Evolutionary conservation across 1,284 basidiomycete genomes (phyloP).

Genomic region (Rhodotorula mucilaginosa): DNA sequence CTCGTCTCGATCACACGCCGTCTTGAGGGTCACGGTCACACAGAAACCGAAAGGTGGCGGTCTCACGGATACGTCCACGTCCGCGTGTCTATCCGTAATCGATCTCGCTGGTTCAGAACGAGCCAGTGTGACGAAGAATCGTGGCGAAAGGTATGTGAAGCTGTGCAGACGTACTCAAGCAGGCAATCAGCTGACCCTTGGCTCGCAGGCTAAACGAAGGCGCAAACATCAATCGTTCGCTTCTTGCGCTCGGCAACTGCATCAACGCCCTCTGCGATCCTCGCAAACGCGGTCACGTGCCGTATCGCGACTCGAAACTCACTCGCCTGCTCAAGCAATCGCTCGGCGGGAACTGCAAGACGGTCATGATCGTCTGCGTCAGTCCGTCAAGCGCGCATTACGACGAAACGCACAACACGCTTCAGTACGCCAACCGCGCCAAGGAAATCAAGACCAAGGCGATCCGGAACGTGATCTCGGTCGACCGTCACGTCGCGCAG

Average conservation of each 20-base stretch:
- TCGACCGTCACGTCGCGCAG: constrained; percentile 85
- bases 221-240: constrained; percentile 95
- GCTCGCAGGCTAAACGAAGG: constrained; percentile 74
- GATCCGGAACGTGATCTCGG: constrained; percentile 87
- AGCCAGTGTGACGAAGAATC: constrained; percentile 88
- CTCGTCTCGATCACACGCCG: constrained; percentile 92
- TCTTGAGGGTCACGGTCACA: constrained; percentile 86
- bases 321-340: constrained; percentile 94
- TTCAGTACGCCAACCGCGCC: constrained; percentile 90
- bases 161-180: not conserved
- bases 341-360: constrained; percentile 94
- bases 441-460: constrained; percentile 93
- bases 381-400: constrained; percentile 91
- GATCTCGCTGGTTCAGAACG: constrained; percentile 94
- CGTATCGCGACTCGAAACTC: constrained; percentile 94
- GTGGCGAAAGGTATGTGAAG: constrained; percentile 68
- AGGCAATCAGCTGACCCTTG: not conserved
- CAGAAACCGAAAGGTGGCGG: constrained; percentile 61
- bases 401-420: constrained; percentile 95
- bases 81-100: constrained; percentile 90
- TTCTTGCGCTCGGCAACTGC: constrained; percentile 90
- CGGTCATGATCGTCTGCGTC: constrained; percentile 85
- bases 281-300: constrained; percentile 79
- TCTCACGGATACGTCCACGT: constrained; percentile 71
- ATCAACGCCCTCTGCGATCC: constrained; percentile 91